Evolutionary conservation across 768 basidiomycete species (phyloP), one percentile per base, ranked within the genome.

Genomic region (Megacollybia marginata): DNA sequence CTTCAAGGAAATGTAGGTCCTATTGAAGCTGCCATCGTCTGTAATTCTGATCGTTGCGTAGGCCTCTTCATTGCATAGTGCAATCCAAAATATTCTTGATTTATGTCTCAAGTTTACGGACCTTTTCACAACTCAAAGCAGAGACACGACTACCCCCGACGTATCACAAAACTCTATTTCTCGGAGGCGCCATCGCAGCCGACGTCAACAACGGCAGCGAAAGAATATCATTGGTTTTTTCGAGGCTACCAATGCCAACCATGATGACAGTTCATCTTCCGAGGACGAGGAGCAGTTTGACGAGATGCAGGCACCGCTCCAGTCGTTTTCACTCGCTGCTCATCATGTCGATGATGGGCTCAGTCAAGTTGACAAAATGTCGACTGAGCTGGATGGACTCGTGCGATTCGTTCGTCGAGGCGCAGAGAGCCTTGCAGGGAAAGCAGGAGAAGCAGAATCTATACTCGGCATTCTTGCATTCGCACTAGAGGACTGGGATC

Each of bases 401-500:
- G 83, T 90, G 19, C 68, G 82, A 34, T 86, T 86, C 60, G 59
- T 90, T 5, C 65, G 84, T 42, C 68, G 85, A 28, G 83, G 84
- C 0, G 79, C 82, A 7, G 89, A 91, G 61, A 79, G 70, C 55
- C 66, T 89, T 19, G 83, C 83, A 11, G 76, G 76, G 36, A 80
- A 83, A 1, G 62, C 69, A n/a, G 72, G 73, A 15, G 81, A 82
- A 47, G 78, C 73, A 23, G 79, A 82, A 11, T 62, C 80, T 28
- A 70, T 82, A 1, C 90, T 88, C 59, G 83, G 79, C 1, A 73
- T 87, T 32, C 67, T 91, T 46, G 84, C 86, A 9, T 91, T 92
- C 62, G 70, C 78, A 38, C 67, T 92, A 51, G 85, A 90, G 48
- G 88, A 88, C 59, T 91, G 88, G 87, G 86, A 88, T 63, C 59